A percentile compares a stretch with the other conserved stretches of the same genome.
Evolutionary conservation across 1,284 basidiomycete genomes (phyloP).

Genomic region (Cryptococcus depauperatus): DNA sequence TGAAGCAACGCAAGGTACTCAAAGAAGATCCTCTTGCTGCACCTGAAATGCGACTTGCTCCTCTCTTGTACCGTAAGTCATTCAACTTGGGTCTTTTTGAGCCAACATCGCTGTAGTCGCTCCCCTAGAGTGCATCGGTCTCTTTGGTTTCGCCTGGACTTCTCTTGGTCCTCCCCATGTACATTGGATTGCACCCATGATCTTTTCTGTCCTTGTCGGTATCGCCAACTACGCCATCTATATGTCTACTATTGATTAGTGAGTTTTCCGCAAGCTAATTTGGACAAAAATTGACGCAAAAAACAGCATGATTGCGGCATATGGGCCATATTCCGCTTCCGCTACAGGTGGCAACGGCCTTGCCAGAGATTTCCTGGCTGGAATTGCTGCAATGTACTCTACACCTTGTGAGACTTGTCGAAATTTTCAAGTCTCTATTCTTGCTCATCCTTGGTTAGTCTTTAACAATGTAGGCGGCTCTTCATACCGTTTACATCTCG

Average conservation of each 20-base stretch:
- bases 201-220: constrained; percentile 43
- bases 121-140: constrained; percentile 43
- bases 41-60: constrained; percentile 44
- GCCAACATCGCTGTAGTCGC: constrained; percentile 9
- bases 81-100: neutral
- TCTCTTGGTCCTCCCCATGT: constrained; percentile 38
- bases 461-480: constrained; percentile 32
- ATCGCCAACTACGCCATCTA: constrained; percentile 42
- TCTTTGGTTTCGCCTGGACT: constrained; percentile 47
- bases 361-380: constrained; percentile 42
- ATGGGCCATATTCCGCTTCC: constrained; percentile 45
- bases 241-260: constrained; percentile 44
- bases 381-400: constrained; percentile 45
- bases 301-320: constrained; percentile 43
- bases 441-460: constrained; percentile 14
- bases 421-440: neutral
- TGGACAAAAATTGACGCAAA: too few relatives aligned
- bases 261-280: too few relatives aligned
- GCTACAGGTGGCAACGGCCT: constrained; percentile 42
- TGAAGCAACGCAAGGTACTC: constrained; percentile 26
- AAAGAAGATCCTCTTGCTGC: constrained; percentile 24
- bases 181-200: constrained; percentile 47
- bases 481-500: constrained; percentile 24
- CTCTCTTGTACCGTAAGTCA: constrained; percentile 38
- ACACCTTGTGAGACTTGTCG: constrained; percentile 26